phyloP scores from a whole-genome alignment of 495 filamentous ascomycete species.

The Rhizodiscina lignyota region DNA sequence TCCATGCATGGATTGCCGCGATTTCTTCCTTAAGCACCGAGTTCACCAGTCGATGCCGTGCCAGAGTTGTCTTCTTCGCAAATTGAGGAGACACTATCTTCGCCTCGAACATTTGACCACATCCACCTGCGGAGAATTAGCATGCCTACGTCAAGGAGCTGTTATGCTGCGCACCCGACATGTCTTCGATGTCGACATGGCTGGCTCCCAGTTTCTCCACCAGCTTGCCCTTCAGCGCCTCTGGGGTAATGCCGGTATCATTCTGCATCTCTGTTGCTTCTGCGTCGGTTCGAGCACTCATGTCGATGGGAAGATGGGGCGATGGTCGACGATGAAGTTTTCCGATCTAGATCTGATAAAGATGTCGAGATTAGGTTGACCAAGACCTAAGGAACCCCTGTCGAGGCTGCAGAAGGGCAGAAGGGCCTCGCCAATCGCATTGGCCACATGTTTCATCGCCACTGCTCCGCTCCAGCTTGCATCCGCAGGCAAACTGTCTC shows the following conservation, averaged over 20 bases:
- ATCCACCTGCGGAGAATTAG: constrained; percentile 50
- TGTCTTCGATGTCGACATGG: constrained; percentile 82
- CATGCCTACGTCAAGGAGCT: neutral
- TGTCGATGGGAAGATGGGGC: no score
- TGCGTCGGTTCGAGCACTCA: constrained; percentile 21
- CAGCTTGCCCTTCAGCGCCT: constrained; percentile 49
- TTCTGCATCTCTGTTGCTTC: constrained; percentile 26
- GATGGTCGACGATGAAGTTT: no score
- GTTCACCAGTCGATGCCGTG: constrained; percentile 82
- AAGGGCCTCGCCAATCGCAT: no score
- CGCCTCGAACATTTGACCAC: constrained; percentile 87
- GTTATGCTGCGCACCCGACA: constrained; percentile 53
- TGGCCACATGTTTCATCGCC: no score
- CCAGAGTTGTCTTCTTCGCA: constrained; percentile 70
- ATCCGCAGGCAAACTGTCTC: no score
- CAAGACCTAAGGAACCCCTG: no score
- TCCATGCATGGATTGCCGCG: constrained; percentile 94
- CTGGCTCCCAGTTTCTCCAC: constrained; percentile 56
- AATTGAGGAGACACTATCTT: constrained; percentile 83
- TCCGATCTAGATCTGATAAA: no score
- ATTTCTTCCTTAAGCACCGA: constrained; percentile 80
- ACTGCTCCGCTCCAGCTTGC: no score
- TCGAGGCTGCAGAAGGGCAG: no score
- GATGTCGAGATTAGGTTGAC: no score
- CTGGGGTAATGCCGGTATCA: constrained; percentile 50